Conservation (phyloP, 176 grass and related monocot species). For the Alloteropsis semialata region DNA sequence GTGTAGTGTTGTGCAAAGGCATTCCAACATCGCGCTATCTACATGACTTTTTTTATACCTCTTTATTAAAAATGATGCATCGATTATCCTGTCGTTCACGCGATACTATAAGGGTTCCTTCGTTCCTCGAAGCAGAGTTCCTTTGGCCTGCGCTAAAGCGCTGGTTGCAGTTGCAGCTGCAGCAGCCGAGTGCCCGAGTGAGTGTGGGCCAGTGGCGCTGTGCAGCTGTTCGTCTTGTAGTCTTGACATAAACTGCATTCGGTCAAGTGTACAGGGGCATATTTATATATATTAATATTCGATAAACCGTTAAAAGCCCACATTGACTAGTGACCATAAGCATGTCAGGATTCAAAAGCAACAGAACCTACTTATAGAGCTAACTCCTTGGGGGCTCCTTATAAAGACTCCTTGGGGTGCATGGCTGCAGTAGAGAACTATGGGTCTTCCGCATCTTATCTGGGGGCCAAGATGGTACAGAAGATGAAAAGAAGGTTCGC, state of each 20-base stretch:
- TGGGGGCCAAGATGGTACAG: not conserved
- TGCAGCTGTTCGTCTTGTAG: too few species aligned
- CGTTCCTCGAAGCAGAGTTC: not conserved
- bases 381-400: not conserved
- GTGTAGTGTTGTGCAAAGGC: not conserved
- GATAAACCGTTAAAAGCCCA: not conserved
- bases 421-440: not conserved
- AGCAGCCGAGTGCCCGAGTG: too few species aligned
- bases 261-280: not conserved
- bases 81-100: not conserved
- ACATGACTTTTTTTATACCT: not conserved
- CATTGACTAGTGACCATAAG: too few species aligned
- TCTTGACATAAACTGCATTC: not conserved
- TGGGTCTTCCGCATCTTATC: not conserved
- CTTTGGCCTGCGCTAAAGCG: too few species aligned
- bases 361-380: not conserved
- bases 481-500: not conserved
- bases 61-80: not conserved
- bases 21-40: not conserved
- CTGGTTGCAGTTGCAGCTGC: too few species aligned
- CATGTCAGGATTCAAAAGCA: slow-evolving; percentile 9
- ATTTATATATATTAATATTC: not conserved
- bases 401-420: not conserved
- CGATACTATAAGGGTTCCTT: not conserved
- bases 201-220: too few species aligned